Base-by-base conservation (phyloP, 2,329 filamentous ascomycete species). In the Capronia coronata region DNA sequence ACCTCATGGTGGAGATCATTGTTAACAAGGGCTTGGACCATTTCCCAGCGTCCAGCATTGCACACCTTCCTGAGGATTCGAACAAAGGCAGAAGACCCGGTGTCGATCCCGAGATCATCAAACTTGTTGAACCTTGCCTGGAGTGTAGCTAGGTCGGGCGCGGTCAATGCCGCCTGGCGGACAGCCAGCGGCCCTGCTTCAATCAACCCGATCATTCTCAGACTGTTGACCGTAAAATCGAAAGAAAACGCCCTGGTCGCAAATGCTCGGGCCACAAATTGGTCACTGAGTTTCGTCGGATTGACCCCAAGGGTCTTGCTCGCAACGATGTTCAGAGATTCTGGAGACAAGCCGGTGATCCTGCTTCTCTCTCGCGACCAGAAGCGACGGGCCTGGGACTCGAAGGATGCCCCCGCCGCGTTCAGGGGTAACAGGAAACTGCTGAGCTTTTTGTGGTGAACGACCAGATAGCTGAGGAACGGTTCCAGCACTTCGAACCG, bases 241-340 rank as follows among this genome's bases (percentile, higher is more conserved):
- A 89, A 72, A 1, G 83, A 79, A 18, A 93, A 76, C 65, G 86
- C 85, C 49, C 75, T 83, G 1, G 82, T 85, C 8, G 89, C 89
- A 64, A 95, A 90, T 70, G 88, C 81, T 55, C 83, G 79, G n/a
- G 89, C 85, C 14, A 86, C 84, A 23, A 94, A 76, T 0, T 72
- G 68, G 64, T 93, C 87, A 61, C 79, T 83, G 55, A 81, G 77
- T 7, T 68, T 66, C 52, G 76, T 79, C 29, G 62, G 66, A 16
- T 61, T 52, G 1, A 45, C 18, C 2, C 51, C 51, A 27, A 47
- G 30, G 18, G 44, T 42, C 21, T 55, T 52, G 46, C 50, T 54
- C n/a, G 48, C 48, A 29, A 51, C 55, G 30, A 58, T 43, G 18
- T 58, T 55, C 57, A 43, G 64, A 53, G 18, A 58, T 57, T 46